Conservation (phyloP, 495 filamentous ascomycete species). For the Diplogelasinospora grovesii region DNA sequence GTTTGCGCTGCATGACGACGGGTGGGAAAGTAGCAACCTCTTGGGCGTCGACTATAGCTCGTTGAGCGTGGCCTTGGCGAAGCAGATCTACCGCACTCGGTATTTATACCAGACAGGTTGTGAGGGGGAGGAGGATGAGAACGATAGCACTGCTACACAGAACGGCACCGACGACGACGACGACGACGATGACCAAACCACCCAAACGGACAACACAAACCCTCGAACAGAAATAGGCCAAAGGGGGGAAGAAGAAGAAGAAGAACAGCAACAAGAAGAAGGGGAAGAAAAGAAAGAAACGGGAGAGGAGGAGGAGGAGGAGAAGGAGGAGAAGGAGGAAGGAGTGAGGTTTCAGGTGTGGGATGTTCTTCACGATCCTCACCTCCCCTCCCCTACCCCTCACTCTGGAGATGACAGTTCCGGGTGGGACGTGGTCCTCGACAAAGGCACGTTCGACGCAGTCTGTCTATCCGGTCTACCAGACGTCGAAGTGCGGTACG, state of each 20-base stretch:
- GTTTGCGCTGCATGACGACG: slow-evolving; percentile 59
- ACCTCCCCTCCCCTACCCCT: no score
- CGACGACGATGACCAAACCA: no score
- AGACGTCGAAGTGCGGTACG: slow-evolving; percentile 54
- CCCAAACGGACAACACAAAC: no score
- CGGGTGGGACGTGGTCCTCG: slow-evolving; percentile 80
- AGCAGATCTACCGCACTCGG: slow-evolving; percentile 34
- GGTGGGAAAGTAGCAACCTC: slow-evolving; percentile 55
- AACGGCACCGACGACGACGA: no score
- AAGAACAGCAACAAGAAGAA: slow-evolving; percentile 3
- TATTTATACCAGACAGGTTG: slow-evolving; percentile 20
- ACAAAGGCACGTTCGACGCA: slow-evolving; percentile 98
- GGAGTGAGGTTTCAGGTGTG: slow-evolving; percentile 55
- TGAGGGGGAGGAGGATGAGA: slow-evolving; percentile 11
- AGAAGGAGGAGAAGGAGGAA: neutral
- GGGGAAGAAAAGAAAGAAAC: slow-evolving; percentile 4
- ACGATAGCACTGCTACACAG: no score
- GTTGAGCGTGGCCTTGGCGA: slow-evolving; percentile 64
- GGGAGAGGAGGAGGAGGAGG: neutral
- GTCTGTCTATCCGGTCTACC: slow-evolving; percentile 64
- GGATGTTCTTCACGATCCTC: slow-evolving; percentile 61
- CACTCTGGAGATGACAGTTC: slow-evolving; percentile 26
- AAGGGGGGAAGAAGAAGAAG: slow-evolving; percentile 6
- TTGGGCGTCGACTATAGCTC: slow-evolving; percentile 84
- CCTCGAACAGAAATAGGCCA: no score